Conservation (phyloP, 345 rosid genomes). For the Arabis hirsuta region DNA sequence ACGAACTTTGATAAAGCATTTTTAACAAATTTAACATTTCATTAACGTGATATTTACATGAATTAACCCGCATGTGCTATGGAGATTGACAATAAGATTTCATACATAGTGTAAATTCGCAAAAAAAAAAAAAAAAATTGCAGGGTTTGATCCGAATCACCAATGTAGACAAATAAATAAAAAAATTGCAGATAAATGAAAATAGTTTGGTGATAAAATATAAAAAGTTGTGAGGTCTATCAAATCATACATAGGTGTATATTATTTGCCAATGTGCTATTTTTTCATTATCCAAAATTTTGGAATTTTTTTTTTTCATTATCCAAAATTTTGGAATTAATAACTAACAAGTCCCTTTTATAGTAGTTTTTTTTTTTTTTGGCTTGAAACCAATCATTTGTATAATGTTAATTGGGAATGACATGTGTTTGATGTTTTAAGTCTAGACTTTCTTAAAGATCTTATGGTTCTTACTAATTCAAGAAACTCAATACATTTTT, state of each 20-base stretch:
- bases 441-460: not conserved
- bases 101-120: no score
- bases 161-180: no score
- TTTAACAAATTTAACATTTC: no score
- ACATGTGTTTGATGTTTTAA: conserved; percentile 23
- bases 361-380: not conserved
- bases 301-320: not conserved
- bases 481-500: conserved; percentile 13
- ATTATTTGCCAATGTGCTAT: not conserved
- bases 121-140: no score
- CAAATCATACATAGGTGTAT: not conserved
- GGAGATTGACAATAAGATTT: no score
- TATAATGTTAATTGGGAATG: conserved; percentile 7
- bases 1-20: no score
- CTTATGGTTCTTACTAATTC: conserved; percentile 18
- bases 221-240: not conserved
- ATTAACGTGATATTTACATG: no score
- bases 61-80: no score
- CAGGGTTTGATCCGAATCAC: no score
- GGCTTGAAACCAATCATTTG: not conserved
- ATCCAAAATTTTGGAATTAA: not conserved
- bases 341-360: not conserved
- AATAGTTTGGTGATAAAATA: not conserved
- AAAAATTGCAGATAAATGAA: not conserved
- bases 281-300: not conserved